Conservation (phyloP, 805 yeast genomes). For the Candida ovalis region DNA sequence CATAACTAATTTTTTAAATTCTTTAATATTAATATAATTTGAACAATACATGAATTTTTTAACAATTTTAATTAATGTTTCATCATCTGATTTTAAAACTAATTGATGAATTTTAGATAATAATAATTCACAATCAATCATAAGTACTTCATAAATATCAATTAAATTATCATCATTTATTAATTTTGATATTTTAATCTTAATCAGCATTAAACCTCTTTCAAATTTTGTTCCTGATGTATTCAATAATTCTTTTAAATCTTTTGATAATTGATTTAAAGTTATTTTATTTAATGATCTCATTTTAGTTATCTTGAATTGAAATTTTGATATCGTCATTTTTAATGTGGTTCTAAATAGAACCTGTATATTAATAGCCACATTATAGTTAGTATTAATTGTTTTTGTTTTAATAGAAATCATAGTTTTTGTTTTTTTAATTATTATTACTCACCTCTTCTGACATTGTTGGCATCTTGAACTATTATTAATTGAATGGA, state of each 20-base stretch:
- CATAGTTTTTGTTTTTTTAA: too few species aligned
- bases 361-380: conserved; percentile 6
- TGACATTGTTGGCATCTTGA: conserved; percentile 9
- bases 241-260: conserved; percentile 9
- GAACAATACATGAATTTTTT: conserved; percentile 18
- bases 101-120: conserved; percentile 18
- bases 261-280: conserved; percentile 20
- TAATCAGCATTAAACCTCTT: conserved; percentile 17
- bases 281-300: conserved; percentile 22
- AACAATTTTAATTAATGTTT: conserved; percentile 11
- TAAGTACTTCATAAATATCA: conserved; percentile 20
- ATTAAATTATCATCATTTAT: conserved; percentile 24
- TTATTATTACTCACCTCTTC: conserved; percentile 21
- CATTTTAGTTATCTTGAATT: conserved; percentile 25
- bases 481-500: not conserved
- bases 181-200: conserved; percentile 19
- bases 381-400: not conserved
- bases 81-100: conserved; percentile 16
- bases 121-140: conserved; percentile 22
- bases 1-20: conserved; percentile 21
- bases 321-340: conserved; percentile 25
- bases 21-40: conserved; percentile 20
- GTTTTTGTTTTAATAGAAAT: not conserved
- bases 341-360: conserved; percentile 22
- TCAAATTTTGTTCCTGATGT: conserved; percentile 16